Evolutionary conservation across 2,329 filamentous ascomycete genomes (phyloP).

Genomic region (Aureobasidium mangrovei): DNA sequence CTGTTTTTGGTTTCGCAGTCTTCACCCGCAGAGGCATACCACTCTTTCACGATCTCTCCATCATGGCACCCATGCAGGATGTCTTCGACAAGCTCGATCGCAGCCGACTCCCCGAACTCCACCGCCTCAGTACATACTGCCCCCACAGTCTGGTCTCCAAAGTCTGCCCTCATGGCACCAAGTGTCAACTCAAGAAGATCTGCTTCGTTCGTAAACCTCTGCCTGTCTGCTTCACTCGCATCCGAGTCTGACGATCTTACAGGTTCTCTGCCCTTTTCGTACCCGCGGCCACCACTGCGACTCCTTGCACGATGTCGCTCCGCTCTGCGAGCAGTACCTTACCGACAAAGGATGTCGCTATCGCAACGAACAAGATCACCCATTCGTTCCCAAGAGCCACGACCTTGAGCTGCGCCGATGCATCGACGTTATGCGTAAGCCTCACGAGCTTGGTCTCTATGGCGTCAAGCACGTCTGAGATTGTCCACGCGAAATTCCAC

Average conservation of each 20-base stretch:
- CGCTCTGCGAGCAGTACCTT: not conserved
- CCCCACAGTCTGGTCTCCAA: not conserved
- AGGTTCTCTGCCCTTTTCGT: not conserved
- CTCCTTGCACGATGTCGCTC: not conserved
- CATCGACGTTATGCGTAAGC: not conserved
- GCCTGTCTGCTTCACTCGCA: not conserved
- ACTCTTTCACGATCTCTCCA: not conserved
- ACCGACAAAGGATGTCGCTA: constrained; percentile 4
- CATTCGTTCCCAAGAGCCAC: not conserved
- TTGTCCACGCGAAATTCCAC: too few species aligned
- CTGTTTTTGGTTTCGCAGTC: too few species aligned
- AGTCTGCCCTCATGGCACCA: constrained; percentile 1
- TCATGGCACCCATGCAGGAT: not conserved
- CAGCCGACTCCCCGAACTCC: not conserved
- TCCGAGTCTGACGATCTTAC: not conserved
- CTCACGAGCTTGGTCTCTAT: not conserved
- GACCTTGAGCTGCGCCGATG: not conserved
- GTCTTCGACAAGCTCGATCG: not conserved
- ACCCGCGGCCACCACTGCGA: not conserved
- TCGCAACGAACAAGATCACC: not conserved
- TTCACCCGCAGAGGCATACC: too few species aligned
- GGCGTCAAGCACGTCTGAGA: not conserved
- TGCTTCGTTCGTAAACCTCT: not conserved
- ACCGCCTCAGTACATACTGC: not conserved
- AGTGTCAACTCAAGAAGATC: not conserved